Evolutionary conservation across 225 moss, liverwort and hornwort species (phyloP), one percentile per base, ranked within the genome.

Genomic region (Takakia lepidozioides): DNA sequence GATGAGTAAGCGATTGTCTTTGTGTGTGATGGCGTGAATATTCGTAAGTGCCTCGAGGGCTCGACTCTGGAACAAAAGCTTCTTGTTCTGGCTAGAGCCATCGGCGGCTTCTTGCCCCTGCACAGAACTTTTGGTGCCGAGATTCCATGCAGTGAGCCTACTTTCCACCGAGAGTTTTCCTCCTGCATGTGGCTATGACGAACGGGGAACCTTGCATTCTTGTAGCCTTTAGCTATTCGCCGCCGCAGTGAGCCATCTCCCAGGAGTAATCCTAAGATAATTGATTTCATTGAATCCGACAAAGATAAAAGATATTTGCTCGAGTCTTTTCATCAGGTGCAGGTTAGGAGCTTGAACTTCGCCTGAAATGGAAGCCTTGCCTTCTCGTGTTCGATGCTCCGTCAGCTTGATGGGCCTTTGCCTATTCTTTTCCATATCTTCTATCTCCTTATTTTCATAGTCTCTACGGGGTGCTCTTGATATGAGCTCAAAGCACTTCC

Each of bases 161-260:
- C 60, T 65, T 77, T 77, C 77, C 77, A 77, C 19, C 55, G 64
- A 26, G 72, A 77, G 32, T 77, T 72, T 21, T 77, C 72, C 43
- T 77, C 58, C 45, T 77, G 64, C 58, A 38, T 29, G 54, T 68
- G 41, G 25, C 54, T 58, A 42, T 64, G 50, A 38, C 77, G 77
- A 50, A 77, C 72, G 40, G 64, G 8, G 4, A 77, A 58, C 61
- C 77, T 64, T 1, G 72, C 72, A 47, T 72, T 68, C 19, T 72
- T 68, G 57, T 72, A 72, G 44, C 77, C 77, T 72, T 65, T 65
- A 32, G 37, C 53, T 34, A 72, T 39, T n/a, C n/a, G n/a, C n/a
- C n/a, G n/a, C 1, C 38, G 61, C 48, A 77, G 65, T 50, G 57
- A 49, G 25, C 61, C 57, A 34, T 72, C 77, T 27, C 77, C 77